phyloP scores from a whole-genome alignment of 1,284 basidiomycete species.

The Coriolopsis trogii region DNA sequence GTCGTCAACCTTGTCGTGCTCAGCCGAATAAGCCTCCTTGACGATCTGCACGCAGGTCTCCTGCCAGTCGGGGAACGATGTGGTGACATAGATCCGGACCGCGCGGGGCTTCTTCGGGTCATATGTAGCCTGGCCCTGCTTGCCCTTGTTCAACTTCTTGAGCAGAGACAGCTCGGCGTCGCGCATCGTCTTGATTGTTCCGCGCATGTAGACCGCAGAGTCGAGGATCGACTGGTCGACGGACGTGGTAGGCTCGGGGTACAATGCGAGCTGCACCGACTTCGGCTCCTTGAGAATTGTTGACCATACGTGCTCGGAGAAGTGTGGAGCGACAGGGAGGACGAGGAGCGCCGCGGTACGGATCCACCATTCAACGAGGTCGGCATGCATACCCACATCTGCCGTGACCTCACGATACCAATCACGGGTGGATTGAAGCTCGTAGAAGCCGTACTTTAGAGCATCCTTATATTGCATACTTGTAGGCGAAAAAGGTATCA shows the following conservation, averaged over 20 bases:
- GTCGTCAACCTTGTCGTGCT: conserved; percentile 79
- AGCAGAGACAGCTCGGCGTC: conserved; percentile 83
- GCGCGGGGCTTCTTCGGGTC: conserved; percentile 87
- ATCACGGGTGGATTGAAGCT: conserved; percentile 90
- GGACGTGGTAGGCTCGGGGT: conserved; percentile 66
- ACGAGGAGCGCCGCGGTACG: conserved; percentile 79
- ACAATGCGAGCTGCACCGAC: conserved; percentile 83
- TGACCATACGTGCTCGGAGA: conserved; percentile 91
- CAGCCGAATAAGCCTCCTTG: conserved; percentile 67
- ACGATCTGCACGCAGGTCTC: conserved; percentile 80
- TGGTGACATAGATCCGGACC: conserved; percentile 89
- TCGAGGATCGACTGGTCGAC: conserved; percentile 71
- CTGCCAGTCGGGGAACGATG: conserved; percentile 94
- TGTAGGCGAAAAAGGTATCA: neutral
- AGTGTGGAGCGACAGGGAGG: conserved; percentile 93
- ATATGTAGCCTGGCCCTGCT: conserved; percentile 58
- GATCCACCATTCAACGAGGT: conserved; percentile 84
- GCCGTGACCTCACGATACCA: conserved; percentile 96
- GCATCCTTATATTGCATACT: conserved; percentile 97
- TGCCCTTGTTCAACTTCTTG: conserved; percentile 76
- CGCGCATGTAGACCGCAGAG: conserved; percentile 83
- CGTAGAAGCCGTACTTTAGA: conserved; percentile 95
- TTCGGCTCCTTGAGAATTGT: conserved; percentile 72
- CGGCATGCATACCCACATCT: conserved; percentile 89
- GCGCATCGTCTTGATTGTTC: conserved; percentile 86